Evolutionary conservation across 2,329 filamentous ascomycete species (phyloP), one percentile per base, ranked within the genome.

Genomic region (Diaporthe vaccinii): DNA sequence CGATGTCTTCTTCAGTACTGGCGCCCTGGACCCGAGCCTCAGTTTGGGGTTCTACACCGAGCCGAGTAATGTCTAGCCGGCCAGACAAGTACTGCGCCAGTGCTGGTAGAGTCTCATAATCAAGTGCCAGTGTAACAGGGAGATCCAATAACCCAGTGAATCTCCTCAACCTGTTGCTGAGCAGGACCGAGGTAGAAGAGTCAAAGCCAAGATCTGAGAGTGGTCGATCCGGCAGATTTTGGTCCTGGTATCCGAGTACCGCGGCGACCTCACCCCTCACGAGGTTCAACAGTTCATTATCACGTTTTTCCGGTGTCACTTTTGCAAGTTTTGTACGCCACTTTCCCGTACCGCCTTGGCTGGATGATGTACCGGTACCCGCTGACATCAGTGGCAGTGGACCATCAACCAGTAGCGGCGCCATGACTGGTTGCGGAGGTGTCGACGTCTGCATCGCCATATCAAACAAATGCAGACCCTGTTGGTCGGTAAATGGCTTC

Each of bases 181-280:
- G 57, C n/a, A 65, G 25, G n/a, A 72, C 44, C 14, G 55, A 59
- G 9, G 44, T 59, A 3, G 58, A 59, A 4, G 70, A 72, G 31
- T 72, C 70, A 17, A 61, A 72, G 6, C 70, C 70, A 14, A 72
- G 70, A 0, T 72, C 70, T n/a, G 70, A 7, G 5, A 72, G 57
- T 15, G 70, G 70, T 28, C 70, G 41, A 2, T 61, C 41, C 5
- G 39, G 53, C 3, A 69, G 49, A 4, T 51, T 41, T 25, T 61
- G 36, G 20, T 46, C 53, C 39, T 25, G 39, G n/a, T 61, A 72
- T 5, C 70, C 70, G 4, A 72, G 57, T 31, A 72, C 70, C 7
- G n/a, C 22, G 20, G 70, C 70, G 5, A 72, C 15, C 31, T 53
- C 44, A 15, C 20, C n/a, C 17, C 36, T 59, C 22, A 72, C 44